Conservation (phyloP, 345 rosid species). For the Noccaea bulbosa region DNA sequence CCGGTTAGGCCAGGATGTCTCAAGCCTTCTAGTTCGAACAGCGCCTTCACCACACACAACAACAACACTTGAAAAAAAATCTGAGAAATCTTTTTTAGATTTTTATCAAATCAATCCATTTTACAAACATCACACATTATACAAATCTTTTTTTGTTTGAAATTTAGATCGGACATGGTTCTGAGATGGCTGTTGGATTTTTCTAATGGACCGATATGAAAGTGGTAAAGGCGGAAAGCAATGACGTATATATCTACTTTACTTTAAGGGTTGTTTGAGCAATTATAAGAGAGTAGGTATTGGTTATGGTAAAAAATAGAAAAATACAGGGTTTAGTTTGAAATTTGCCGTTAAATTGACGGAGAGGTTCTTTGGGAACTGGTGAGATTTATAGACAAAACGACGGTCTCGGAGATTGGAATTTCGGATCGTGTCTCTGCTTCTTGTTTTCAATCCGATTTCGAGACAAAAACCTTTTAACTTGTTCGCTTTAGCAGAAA, state of each 20-base stretch:
- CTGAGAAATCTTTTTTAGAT: not conserved
- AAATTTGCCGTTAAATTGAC: conserved; percentile 1
- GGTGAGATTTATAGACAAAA: conserved; percentile 36
- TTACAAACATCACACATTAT: not conserved
- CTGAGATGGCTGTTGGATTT: not conserved
- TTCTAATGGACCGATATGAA: not conserved
- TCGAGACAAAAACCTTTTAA: not conserved
- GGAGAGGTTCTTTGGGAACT: conserved; percentile 8
- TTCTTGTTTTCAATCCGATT: conserved; percentile 35
- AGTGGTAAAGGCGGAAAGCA: conserved; percentile 10
- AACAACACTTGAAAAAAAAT: not conserved
- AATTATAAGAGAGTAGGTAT: not conserved
- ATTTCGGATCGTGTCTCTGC: conserved; percentile 44
- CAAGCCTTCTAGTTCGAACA: not conserved
- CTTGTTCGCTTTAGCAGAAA: not conserved
- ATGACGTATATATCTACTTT: conserved; percentile 6
- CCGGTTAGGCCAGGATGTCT: no score
- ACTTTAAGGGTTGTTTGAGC: not conserved
- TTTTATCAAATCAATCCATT: not conserved
- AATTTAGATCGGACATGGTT: not conserved
- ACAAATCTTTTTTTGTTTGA: not conserved
- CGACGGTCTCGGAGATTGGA: conserved; percentile 46
- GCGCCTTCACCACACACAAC: not conserved
- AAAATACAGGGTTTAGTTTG: not conserved
- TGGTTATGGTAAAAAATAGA: not conserved